Percentiles rank a stretch among this genome's conserved stretches.
These are phyloP conservation scores for Oropetium thomaeum DNA, from an alignment of 176 grass and related monocot genomes.

Conservation along the genomic window DNA sequence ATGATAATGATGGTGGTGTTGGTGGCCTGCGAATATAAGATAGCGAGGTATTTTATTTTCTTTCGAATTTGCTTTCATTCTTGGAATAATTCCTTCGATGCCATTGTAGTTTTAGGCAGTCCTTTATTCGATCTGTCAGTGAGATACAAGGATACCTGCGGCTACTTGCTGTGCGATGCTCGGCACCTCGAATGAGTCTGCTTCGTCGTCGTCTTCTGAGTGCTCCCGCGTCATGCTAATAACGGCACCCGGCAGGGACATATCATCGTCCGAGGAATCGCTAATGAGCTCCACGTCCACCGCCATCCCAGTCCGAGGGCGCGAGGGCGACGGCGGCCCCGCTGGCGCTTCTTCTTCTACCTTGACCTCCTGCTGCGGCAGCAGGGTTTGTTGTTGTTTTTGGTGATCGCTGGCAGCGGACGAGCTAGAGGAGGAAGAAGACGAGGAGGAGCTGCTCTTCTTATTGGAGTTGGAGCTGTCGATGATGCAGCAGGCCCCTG, in stretches of 20 bases:
- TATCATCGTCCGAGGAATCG: conserved; percentile 46
- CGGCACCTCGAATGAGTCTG: conserved; percentile 35
- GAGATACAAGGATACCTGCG: not conserved
- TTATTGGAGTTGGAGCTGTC: not conserved
- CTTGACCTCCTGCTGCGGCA: not conserved
- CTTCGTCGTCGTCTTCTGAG: conserved; percentile 29
- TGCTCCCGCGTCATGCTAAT: not conserved
- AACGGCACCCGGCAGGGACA: not conserved
- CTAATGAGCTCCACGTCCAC: conserved; percentile 48
- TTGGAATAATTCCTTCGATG: no score
- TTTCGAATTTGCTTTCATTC: no score
- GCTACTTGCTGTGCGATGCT: conserved; percentile 38
- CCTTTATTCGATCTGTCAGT: no score
- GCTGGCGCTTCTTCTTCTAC: not conserved
- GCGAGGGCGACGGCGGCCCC: no score
- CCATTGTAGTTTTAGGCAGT: no score
- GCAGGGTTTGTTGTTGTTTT: not conserved
- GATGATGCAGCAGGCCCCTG: not conserved
- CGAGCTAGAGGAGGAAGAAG: conserved; percentile 11
- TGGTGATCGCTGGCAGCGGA: conserved; percentile 22
- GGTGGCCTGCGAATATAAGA: no score
- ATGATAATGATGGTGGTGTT: no score
- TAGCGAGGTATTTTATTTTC: no score
- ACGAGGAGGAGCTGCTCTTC: conserved; percentile 13
- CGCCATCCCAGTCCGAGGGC: not conserved